These are phyloP conservation scores for Xenoacremonium recifei DNA, from an alignment of 2,329 filamentous ascomycete species.

Conservation along the genomic window DNA sequence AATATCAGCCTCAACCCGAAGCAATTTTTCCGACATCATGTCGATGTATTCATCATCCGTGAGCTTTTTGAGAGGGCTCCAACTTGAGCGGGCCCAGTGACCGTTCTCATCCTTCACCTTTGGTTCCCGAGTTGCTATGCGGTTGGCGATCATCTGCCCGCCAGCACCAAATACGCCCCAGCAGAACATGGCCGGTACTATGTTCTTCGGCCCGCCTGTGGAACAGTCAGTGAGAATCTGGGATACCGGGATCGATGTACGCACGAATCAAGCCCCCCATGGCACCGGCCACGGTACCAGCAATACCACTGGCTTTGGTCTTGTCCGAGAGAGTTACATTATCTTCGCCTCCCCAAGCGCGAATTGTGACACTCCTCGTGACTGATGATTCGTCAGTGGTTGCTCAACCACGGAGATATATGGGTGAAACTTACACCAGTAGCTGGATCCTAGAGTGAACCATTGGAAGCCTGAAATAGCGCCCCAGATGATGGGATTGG, in stretches of 20 bases:
- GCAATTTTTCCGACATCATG: constrained; percentile 68
- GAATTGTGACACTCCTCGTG: constrained; percentile 45
- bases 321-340: constrained; percentile 58
- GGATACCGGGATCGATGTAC: constrained; percentile 20
- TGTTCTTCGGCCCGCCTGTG: constrained; percentile 51
- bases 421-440: constrained; percentile 59
- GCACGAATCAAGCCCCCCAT: constrained; percentile 55
- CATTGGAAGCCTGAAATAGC: constrained; percentile 74
- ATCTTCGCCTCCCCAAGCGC: constrained; percentile 49
- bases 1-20: constrained; percentile 74
- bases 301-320: constrained; percentile 65
- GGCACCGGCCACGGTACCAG: constrained; percentile 68
- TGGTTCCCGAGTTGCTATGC: constrained; percentile 20
- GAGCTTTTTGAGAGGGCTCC: constrained; percentile 69
- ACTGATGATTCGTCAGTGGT: constrained; percentile 35
- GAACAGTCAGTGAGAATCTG: constrained; percentile 12
- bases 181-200: constrained; percentile 50
- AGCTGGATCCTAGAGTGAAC: constrained; percentile 74
- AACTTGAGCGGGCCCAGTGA: constrained; percentile 56
- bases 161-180: constrained; percentile 44
- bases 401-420: not conserved
- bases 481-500: constrained; percentile 68
- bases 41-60: constrained; percentile 71
- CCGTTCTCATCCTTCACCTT: constrained; percentile 37
- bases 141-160: constrained; percentile 38